Conservation (phyloP, 257 asterid species). For the Avicennia marina region DNA sequence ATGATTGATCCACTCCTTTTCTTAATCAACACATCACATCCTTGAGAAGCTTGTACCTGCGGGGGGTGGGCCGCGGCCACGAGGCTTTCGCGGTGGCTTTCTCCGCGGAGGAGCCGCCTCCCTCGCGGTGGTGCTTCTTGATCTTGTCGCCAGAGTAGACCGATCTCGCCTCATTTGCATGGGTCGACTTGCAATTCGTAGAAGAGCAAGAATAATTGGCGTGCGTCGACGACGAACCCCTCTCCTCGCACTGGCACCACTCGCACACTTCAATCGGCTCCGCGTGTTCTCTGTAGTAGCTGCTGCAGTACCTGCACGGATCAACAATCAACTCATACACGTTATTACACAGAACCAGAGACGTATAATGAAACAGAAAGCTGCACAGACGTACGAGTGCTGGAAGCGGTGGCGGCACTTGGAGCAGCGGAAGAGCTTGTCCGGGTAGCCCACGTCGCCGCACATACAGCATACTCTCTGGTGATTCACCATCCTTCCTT, state of each 20-base stretch:
- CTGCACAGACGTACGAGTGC: constrained; percentile 57
- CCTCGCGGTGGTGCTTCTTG: constrained; percentile 55
- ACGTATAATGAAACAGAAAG: neutral
- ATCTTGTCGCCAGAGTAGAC: constrained; percentile 65
- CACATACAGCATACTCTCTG: constrained; percentile 88
- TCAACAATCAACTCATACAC: no score
- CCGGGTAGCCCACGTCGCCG: constrained; percentile 90
- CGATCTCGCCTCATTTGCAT: constrained; percentile 42
- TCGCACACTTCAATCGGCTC: constrained; percentile 66
- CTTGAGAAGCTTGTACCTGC: constrained; percentile 95
- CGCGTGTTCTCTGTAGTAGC: constrained; percentile 63
- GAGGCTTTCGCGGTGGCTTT: constrained; percentile 56
- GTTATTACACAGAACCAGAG: no score
- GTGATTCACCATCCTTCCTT: constrained; percentile 64
- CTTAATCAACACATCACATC: constrained; percentile 75
- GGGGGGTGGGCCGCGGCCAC: constrained; percentile 65
- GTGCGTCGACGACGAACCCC: constrained; percentile 28
- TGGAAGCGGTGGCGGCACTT: constrained; percentile 84
- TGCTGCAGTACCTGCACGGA: constrained; percentile 93
- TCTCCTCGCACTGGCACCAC: constrained; percentile 82
- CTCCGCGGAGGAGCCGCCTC: constrained; percentile 33
- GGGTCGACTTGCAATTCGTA: constrained; percentile 1
- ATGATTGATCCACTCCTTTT: no score
- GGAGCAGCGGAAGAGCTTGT: constrained; percentile 90
- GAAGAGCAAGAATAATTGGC: no score